Evolutionary conservation across 495 filamentous ascomycete species (phyloP), one percentile per base, ranked within the genome.

Genomic region (Pyrenopolyporus hunteri): DNA sequence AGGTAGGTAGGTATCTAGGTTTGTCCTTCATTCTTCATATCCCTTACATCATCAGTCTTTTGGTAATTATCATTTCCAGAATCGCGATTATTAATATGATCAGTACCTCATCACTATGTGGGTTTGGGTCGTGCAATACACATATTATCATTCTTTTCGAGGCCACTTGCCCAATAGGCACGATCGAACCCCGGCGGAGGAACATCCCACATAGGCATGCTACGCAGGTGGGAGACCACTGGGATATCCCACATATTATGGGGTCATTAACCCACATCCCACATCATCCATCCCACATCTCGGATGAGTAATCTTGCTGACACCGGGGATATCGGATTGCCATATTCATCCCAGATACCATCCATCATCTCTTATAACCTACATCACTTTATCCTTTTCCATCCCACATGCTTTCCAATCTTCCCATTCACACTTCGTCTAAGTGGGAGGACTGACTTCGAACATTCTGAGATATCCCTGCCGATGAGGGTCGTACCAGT

Each of bases 201-300:
- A 26, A 2, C 7, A 57, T 57, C 39, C 52, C 49, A 61, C 59
- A 49, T 42, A n/a, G n/a, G n/a, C n/a, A n/a, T n/a, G n/a, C n/a
- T n/a, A n/a, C n/a, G n/a, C n/a, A n/a, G n/a, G n/a, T n/a, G n/a
- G n/a, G n/a, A n/a, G n/a, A n/a, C n/a, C n/a, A n/a, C n/a, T n/a
- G n/a, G n/a, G n/a, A n/a, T n/a, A n/a, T n/a, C 23, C 7, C 32
- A 33, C 54, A 22, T 39, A 22, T 23, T 33, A 49, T 25, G 6
- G 13, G 7, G 13, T 28, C 43, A 14, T 20, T 20, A 49, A 56
- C 42, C 54, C 61, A 58, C 59, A 60, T 55, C 28, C 61, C 62
- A 55, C 62, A 65, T 65, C 44, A 43, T 45, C 46, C 63, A 65
- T 60, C 44, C 55, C 44, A 50, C 55, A 65, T 53, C n/a, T 19